Evolutionary conservation across 2,329 filamentous ascomycete species (phyloP).

Genomic region (Neonectria hederae): DNA sequence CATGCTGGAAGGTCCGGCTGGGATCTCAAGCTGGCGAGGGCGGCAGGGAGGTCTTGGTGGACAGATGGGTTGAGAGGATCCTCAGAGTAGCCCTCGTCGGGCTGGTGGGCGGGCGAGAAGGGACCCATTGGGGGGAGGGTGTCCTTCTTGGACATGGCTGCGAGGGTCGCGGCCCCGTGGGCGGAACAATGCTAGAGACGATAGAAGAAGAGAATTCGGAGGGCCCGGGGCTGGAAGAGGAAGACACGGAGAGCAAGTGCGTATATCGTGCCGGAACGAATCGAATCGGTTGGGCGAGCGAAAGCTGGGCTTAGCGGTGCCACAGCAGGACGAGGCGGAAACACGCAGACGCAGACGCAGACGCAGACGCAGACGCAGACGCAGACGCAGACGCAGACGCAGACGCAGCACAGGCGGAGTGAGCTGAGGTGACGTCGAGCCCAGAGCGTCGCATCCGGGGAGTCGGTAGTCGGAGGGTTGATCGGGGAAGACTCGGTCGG

Average conservation of each 20-base stretch:
- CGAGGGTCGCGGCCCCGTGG: slow-evolving; percentile 35
- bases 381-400: no score
- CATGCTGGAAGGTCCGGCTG: slow-evolving; percentile 59
- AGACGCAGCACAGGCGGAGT: background rate
- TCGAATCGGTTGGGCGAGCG: background rate
- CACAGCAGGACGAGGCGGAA: background rate
- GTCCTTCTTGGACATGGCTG: slow-evolving; percentile 44
- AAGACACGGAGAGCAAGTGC: background rate
- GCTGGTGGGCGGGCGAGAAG: slow-evolving; percentile 63
- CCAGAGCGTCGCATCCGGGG: slow-evolving; percentile 7
- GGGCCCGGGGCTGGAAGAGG: background rate
- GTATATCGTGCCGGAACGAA: background rate
- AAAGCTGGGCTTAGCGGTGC: background rate
- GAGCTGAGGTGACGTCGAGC: background rate
- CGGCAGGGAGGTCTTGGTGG: slow-evolving; percentile 45
- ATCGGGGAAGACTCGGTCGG: background rate
- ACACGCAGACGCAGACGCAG: background rate
- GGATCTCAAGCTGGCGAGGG: slow-evolving; percentile 50
- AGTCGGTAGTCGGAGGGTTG: background rate
- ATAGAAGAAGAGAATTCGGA: slow-evolving; percentile 1
- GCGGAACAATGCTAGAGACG: slow-evolving; percentile 15
- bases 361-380: no score
- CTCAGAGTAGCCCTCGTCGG: slow-evolving; percentile 90
- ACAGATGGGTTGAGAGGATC: slow-evolving; percentile 65
- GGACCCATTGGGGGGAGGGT: slow-evolving; percentile 52